phyloP scores from a whole-genome alignment of 805 yeast species.

The Kodamaea fukazawae region DNA sequence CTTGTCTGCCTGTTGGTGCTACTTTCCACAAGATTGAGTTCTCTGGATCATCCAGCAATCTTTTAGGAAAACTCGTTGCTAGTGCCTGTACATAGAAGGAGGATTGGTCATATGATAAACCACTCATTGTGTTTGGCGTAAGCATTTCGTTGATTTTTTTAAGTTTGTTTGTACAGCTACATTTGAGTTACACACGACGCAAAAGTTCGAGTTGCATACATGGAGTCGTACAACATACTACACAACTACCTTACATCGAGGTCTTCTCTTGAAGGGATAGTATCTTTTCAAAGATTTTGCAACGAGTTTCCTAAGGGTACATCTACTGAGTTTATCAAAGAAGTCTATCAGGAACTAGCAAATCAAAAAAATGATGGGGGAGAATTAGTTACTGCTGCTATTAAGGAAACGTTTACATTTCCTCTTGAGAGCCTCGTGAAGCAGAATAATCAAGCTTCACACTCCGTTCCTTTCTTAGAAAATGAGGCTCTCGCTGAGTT shows the following conservation, averaged over 20 bases:
- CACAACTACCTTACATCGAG: constrained; percentile 17
- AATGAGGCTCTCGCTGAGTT: too few relatives aligned
- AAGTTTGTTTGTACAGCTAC: background rate
- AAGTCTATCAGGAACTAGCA: constrained; percentile 15
- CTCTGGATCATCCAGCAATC: constrained; percentile 64
- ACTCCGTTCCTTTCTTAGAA: too few relatives aligned
- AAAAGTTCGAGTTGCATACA: too few relatives aligned
- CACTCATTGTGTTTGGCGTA: constrained; percentile 7
- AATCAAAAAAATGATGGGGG: constrained; percentile 12
- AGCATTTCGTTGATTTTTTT: constrained; percentile 5
- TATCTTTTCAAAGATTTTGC: constrained; percentile 20
- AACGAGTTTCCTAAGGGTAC: constrained; percentile 15
- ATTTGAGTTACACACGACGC: constrained; percentile 1
- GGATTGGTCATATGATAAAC: constrained; percentile 18
- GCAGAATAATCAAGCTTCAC: too few relatives aligned
- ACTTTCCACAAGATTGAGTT: constrained; percentile 67
- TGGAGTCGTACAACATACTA: constrained; percentile 24
- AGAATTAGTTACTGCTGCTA: constrained; percentile 9
- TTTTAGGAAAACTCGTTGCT: constrained; percentile 67
- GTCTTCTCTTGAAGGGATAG: constrained; percentile 16
- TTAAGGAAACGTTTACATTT: constrained; percentile 20
- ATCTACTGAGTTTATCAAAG: constrained; percentile 4
- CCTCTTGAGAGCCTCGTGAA: constrained; percentile 15
- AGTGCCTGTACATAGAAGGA: constrained; percentile 69
- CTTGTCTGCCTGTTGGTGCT: constrained; percentile 72